Evolutionary conservation across 345 rosid genomes (phyloP), one percentile per base, ranked within the genome.

Genomic region (Combretum micranthum): DNA sequence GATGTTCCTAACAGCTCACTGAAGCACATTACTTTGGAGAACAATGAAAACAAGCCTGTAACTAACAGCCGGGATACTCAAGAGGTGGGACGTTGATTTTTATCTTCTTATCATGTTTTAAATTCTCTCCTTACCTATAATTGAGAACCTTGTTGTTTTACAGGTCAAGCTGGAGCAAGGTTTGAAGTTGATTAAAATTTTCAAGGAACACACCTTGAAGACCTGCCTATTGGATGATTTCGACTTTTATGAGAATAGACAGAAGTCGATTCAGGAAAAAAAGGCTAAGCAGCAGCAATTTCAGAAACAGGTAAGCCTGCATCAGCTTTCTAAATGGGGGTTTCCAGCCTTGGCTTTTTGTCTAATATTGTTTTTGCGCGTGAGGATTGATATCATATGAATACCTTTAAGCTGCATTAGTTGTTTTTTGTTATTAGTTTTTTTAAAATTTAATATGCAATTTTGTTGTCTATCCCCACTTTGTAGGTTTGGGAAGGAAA

Each of bases 1-100:
- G 98, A 92, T 75, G 81, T 92, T n/a, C 96, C 98, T 19, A 92
- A 92, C 70, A 83, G 84, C 64, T 81, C 76, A 55, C 71, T 92
- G 84, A 88, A 81, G 71, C 96, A 86, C 66, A 88, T 88, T n/a
- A 88, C 83, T 32, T 87, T 91, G 0, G 96, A 86, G 74, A 91
- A 91, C 72, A 91, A 91, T 45, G 98, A 91, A 80, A 88, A 86
- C 80, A 91, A 91, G 50, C 96, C 98, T 19, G 98, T 91, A 17
- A 88, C 96, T 13, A 86, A 91, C 71, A 88, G 96, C 68, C 76
- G 98, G 72, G 98, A 91, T 67, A 88, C 98, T 20, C 96, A 91
- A 64, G 96, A 91, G 90, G 98, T 91, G 60, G 19, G 4, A 14
- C 15, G 15, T 11, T n/a, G 9, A 11, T 52, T 13, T 16, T 42